Percentiles rank a stretch among this genome's conserved stretches.
phyloP scores from a whole-genome alignment of 768 basidiomycete genomes.

The Chalciporus chontae region DNA sequence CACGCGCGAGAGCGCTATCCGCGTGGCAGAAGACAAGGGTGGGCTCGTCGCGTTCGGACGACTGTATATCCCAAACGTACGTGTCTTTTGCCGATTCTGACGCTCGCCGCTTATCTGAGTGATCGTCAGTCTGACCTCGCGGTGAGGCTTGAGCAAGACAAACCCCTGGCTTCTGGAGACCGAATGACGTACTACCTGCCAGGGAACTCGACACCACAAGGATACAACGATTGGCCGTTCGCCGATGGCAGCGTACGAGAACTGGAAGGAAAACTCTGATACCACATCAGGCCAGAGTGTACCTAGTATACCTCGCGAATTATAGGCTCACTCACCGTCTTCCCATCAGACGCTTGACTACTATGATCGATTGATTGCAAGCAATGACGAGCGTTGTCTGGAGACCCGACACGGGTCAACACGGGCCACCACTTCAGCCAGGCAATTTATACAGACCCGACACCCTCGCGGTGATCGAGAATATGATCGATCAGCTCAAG shows the following conservation, averaged over 20 bases:
- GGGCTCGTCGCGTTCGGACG: conserved; percentile 26
- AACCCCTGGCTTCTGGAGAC: conserved; percentile 16
- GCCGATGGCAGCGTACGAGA: conserved; percentile 5
- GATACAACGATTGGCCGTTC: conserved; percentile 31
- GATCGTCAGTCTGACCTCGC: conserved; percentile 27
- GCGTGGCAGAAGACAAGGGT: conserved; percentile 28
- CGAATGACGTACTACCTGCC: conserved; percentile 22
- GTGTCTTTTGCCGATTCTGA: background rate
- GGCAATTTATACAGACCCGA: conserved; percentile 52
- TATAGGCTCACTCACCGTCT: too few species aligned
- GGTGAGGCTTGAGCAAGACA: conserved; percentile 13
- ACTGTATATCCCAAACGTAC: conserved; percentile 1
- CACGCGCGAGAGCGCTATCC: conserved; percentile 36
- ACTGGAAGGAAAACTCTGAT: too few species aligned
- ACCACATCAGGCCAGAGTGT: too few species aligned
- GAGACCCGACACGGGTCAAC: conserved; percentile 34
- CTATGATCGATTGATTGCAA: background rate
- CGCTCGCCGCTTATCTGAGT: background rate
- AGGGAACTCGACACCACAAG: conserved; percentile 19
- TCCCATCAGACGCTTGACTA: too few species aligned
- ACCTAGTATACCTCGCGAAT: too few species aligned
- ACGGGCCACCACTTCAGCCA: conserved; percentile 22
- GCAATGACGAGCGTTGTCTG: conserved; percentile 33
- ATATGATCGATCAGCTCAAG: conserved; percentile 49
- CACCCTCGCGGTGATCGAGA: conserved; percentile 56